A percentile compares a stretch with the other conserved stretches of the same genome.
Conservation (phyloP, 495 filamentous ascomycete species). For the Aspergillus haitiensis region DNA sequence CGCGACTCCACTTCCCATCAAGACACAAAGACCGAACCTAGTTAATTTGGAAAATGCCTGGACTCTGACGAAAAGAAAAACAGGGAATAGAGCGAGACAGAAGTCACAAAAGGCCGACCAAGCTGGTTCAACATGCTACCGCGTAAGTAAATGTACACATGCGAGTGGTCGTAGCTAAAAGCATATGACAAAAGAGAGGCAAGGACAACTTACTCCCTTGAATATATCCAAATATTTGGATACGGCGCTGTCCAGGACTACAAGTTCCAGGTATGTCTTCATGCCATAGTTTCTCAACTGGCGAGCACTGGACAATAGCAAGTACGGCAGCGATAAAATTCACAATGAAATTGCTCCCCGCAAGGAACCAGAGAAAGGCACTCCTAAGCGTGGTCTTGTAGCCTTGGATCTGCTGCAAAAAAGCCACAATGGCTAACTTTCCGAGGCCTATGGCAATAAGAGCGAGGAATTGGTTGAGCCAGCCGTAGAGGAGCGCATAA, state of each 20-base stretch:
- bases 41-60: constrained; percentile 12
- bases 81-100: constrained; percentile 6
- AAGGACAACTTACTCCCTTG: constrained; percentile 12
- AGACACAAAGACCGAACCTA: constrained; percentile 8
- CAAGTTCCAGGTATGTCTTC: constrained; percentile 1
- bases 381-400: constrained; percentile 1
- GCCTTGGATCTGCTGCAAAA: constrained; percentile 15
- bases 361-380: constrained; percentile 11
- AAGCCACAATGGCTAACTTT: constrained; percentile 13
- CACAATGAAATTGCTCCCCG: constrained; percentile 1
- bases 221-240: constrained; percentile 19
- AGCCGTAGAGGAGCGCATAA: constrained; percentile 12
- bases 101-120: constrained; percentile 14
- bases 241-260: background rate
- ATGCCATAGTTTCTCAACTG: constrained; percentile 4
- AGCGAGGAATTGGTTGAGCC: constrained; percentile 14
- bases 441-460: constrained; percentile 10
- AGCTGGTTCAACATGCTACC: background rate
- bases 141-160: too few relatives aligned
- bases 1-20: constrained; percentile 15
- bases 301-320: constrained; percentile 3
- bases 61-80: constrained; percentile 4
- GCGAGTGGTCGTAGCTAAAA: too few relatives aligned
- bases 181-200: background rate
- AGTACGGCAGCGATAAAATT: constrained; percentile 9